Evolutionary conservation across 73 alveolate genomes (phyloP), one percentile per base, ranked within the genome.

Genomic region (Diophrys appendiculata): DNA sequence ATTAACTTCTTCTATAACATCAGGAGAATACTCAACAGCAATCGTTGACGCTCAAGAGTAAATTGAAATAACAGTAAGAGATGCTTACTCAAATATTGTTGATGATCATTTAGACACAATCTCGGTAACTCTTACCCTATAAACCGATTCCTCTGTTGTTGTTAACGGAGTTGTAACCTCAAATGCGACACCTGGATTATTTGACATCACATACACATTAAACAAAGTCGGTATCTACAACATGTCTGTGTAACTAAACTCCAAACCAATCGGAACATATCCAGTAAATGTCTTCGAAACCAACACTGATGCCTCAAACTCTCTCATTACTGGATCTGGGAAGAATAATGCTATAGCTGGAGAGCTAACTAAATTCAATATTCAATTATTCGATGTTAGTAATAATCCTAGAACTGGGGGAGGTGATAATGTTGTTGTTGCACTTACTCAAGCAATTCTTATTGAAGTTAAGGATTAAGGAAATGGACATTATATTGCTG

Each of bases 261-360:
- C 60, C 60, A 43, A 5, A 11, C 60, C 18, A 5, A 11, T 18
- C 60, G n/a, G 5, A 5, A 5, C 94, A 26, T 73, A 60, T 70
- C 2, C 71, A 5, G 69, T 87, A 3, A 25, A 25, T 24, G 69
- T 86, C 52, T 32, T 32, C 0, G 90, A 82, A 3, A 33, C 94
- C 2, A 52, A 74, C 30, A 87, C 94, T 25, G 87, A 69, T 29
- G 88, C 94, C 1, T 60, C 82, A 30, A 73, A 81, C 69, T 80
- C 94, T 0, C 35, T 72, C 14, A 23, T 81, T n/a, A 33, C 88
- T 5, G 94, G 88, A 28, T 26, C 88, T 2, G 94, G 88, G 22
- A 73, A 22, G 55, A 80, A 78, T 18, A 73, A 65, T 54, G 86
- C 94, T 8, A 71, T 75, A 8, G 94, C 94, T 29, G 94, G 94